Conservation (phyloP, 768 basidiomycete species). For the Lentinula raphanica region DNA sequence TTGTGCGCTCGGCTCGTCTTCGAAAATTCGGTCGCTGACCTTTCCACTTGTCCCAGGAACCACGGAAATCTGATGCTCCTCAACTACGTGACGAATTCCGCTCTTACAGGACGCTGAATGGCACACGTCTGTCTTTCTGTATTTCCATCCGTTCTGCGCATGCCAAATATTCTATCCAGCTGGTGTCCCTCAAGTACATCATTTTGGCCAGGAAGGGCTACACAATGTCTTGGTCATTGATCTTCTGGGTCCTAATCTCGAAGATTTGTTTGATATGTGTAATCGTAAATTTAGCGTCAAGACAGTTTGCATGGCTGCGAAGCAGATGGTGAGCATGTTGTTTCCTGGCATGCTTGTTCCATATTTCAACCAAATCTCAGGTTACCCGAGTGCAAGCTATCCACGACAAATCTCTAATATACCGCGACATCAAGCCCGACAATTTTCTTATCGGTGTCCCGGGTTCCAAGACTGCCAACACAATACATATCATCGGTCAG, state of each 20-base stretch:
- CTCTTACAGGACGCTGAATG: conserved; percentile 91
- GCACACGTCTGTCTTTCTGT: conserved; percentile 62
- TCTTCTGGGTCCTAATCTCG: conserved; percentile 93
- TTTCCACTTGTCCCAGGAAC: conserved; percentile 56
- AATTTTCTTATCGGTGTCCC: conserved; percentile 98
- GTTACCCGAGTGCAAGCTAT: conserved; percentile 95
- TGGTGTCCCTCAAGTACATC: conserved; percentile 96
- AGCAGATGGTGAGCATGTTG: conserved; percentile 80
- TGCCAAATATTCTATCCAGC: conserved; percentile 38
- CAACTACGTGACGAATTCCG: conserved; percentile 97
- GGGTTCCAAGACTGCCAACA: conserved; percentile 84
- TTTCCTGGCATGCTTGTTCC: conserved; percentile 3
- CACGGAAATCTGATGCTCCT: conserved; percentile 95
- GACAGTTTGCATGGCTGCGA: conserved; percentile 98
- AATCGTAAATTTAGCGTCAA: conserved; percentile 96
- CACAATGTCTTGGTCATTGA: conserved; percentile 96
- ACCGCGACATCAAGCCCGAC: conserved; percentile 98
- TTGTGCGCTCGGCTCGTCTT: conserved; percentile 49
- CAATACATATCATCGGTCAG: conserved; percentile 82
- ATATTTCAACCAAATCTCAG: conserved; percentile 34
- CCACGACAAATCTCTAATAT: conserved; percentile 97
- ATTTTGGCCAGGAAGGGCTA: conserved; percentile 97
- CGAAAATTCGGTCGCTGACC: conserved; percentile 6
- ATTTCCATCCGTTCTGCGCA: conserved; percentile 11
- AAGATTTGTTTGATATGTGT: conserved; percentile 99